Evolutionary conservation across 805 yeast genomes (phyloP).

Genomic region (Myxozyma lipomycoides): DNA sequence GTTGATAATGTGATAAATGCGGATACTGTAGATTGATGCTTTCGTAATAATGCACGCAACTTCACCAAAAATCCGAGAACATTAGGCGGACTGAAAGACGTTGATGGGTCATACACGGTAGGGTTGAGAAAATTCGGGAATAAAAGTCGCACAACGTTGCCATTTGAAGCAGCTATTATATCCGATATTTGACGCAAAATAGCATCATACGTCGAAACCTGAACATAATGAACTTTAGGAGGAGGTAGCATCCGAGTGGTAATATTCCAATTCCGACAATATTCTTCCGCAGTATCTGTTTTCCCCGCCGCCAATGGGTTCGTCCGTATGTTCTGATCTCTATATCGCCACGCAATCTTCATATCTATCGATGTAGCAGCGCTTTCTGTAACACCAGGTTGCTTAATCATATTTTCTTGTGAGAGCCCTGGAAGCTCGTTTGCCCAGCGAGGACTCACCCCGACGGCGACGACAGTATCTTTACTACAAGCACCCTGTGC

Average conservation of each 20-base stretch:
- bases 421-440: constrained; percentile 69
- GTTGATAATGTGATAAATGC: constrained; percentile 16
- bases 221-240: constrained; percentile 5
- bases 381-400: too few relatives aligned
- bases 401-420: constrained; percentile 38
- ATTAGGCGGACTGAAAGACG: constrained; percentile 4
- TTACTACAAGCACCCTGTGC: constrained; percentile 72
- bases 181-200: background rate
- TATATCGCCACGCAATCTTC: constrained; percentile 27
- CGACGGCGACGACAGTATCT: constrained; percentile 63
- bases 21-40: constrained; percentile 2
- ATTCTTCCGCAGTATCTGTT: background rate
- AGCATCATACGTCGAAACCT: background rate
- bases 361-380: constrained; percentile 1
- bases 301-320: background rate
- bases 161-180: background rate
- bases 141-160: constrained; percentile 6
- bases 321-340: background rate
- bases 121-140: constrained; percentile 21
- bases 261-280: constrained; percentile 14
- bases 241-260: constrained; percentile 12
- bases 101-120: constrained; percentile 3
- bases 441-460: constrained; percentile 56
- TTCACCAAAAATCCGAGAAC: constrained; percentile 8
- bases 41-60: constrained; percentile 11